Percentiles rank a stretch among this genome's conserved stretches.
Evolutionary conservation across 2,329 filamentous ascomycete species (phyloP).

Genomic region (Colletotrichum lentis): DNA sequence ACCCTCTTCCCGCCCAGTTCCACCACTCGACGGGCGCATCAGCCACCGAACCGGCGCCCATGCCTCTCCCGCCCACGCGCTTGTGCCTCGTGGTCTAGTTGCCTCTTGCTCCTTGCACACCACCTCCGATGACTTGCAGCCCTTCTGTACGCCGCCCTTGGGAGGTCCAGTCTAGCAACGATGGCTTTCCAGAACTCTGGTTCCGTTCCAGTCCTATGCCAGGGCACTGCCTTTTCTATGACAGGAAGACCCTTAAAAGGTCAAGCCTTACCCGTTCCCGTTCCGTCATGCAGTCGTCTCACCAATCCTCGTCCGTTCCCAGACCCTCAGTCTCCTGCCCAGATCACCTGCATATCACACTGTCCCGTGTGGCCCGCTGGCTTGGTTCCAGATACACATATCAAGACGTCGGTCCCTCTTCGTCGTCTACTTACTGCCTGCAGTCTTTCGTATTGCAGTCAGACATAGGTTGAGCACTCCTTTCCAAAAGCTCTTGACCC

Average conservation of each 20-base stretch:
- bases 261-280: constrained; percentile 37
- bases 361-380: constrained; percentile 18
- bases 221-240: constrained; percentile 12
- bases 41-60: constrained; percentile 32
- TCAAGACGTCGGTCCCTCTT: constrained; percentile 24
- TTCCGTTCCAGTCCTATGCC: constrained; percentile 22
- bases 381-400: constrained; percentile 28
- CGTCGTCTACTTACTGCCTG: background rate
- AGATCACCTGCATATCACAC: constrained; percentile 38
- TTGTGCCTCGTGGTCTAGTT: constrained; percentile 34
- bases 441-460: background rate
- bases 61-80: constrained; percentile 32
- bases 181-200: constrained; percentile 14
- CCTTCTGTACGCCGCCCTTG: background rate
- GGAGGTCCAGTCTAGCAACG: background rate
- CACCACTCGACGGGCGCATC: constrained; percentile 23
- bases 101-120: constrained; percentile 18
- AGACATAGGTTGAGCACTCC: background rate
- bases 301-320: constrained; percentile 24
- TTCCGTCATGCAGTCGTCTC: constrained; percentile 26
- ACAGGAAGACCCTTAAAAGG: constrained; percentile 17
- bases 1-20: background rate
- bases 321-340: constrained; percentile 37
- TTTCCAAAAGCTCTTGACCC: background rate
- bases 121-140: constrained; percentile 28